Evolutionary conservation across 23 red algal genomes (phyloP).

Genomic region (Gracilariopsis chorda): DNA sequence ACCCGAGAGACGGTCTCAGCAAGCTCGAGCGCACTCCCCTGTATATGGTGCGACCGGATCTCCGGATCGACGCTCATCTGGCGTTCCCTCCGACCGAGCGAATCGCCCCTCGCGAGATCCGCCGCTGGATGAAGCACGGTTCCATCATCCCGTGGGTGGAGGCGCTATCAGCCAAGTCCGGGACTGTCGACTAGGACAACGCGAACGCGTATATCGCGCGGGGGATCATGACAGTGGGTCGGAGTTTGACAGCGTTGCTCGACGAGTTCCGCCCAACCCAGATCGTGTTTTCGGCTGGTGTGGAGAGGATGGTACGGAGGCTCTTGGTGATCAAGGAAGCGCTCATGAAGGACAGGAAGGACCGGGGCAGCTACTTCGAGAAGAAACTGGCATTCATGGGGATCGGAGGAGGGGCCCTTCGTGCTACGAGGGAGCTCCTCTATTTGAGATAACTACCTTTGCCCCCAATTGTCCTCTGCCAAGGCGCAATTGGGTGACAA

Average conservation of each 20-base stretch:
- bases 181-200: not conserved
- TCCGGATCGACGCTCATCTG: not conserved
- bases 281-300: not conserved
- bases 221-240: not conserved
- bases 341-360: not conserved
- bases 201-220: not conserved
- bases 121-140: not conserved
- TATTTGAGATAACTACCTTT: no score
- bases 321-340: not conserved
- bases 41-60: not conserved
- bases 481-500: not conserved
- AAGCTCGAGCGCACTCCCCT: not conserved
- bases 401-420: not conserved
- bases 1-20: not conserved
- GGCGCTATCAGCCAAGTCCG: not conserved
- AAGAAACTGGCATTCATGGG: conserved; percentile 6
- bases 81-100: not conserved
- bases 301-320: not conserved
- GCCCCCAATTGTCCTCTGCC: not conserved
- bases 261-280: not conserved
- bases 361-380: not conserved
- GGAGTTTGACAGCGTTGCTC: not conserved
- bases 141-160: not conserved
- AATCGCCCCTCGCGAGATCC: not conserved
- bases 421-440: not conserved